A percentile compares a stretch with the other conserved stretches of the same genome.
Evolutionary conservation across 257 asterid species (phyloP).

Genomic region (Nicotiana otophora): DNA sequence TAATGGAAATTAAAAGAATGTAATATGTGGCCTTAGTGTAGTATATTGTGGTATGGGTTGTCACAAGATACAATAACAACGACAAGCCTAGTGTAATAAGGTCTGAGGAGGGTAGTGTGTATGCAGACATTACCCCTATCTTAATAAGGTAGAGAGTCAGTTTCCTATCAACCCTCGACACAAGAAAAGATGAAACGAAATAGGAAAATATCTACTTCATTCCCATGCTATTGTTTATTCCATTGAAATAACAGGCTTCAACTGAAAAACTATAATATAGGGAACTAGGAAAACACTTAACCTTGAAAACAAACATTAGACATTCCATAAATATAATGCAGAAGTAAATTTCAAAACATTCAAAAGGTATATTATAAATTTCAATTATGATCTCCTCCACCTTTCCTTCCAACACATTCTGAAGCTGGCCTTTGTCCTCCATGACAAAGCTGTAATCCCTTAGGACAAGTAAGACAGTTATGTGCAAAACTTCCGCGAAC

Average conservation of each 20-base stretch:
- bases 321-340: not conserved
- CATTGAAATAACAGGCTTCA: not conserved
- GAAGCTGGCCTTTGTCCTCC: conserved; percentile 44
- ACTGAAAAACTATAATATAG: not conserved
- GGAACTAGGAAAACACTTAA: not conserved
- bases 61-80: no score
- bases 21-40: no score
- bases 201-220: not conserved
- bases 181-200: not conserved
- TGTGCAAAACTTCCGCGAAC: conserved; percentile 38
- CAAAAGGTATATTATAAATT: not conserved
- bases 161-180: no score
- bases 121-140: no score
- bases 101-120: no score
- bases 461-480: conserved; percentile 37
- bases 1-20: no score
- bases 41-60: no score
- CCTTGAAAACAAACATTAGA: not conserved
- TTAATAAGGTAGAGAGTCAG: no score
- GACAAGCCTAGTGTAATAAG: no score
- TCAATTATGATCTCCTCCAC: not conserved
- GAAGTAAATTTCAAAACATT: not conserved
- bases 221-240: not conserved
- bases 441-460: conserved; percentile 16
- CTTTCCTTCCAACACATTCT: conserved; percentile 23